These are phyloP conservation scores for Arthrobotrys megalospora DNA, from an alignment of 2,329 filamentous ascomycete genomes.

Conservation along the genomic window DNA sequence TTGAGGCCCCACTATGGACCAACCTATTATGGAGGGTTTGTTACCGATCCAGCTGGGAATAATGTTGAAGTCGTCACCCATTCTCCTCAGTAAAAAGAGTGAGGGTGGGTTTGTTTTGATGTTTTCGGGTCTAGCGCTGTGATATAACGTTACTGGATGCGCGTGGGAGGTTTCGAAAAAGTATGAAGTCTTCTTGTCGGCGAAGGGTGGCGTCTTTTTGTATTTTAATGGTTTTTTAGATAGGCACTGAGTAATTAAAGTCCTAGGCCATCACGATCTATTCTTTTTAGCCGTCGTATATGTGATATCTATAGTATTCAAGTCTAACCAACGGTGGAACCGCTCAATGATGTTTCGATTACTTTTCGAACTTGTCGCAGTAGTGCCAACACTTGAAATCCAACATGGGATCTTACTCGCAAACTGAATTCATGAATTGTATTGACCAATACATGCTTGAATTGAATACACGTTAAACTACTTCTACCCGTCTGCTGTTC, in stretches of 20 bases:
- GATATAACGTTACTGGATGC: slow-evolving; percentile 8
- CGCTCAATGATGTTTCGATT: too few relatives aligned
- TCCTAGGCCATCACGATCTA: slow-evolving; percentile 25
- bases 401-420: neutral
- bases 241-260: slow-evolving; percentile 58
- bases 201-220: slow-evolving; percentile 1
- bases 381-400: neutral
- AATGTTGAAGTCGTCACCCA: slow-evolving; percentile 50
- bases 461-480: too few relatives aligned
- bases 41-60: slow-evolving; percentile 49
- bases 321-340: neutral
- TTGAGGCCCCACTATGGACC: slow-evolving; percentile 36
- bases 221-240: slow-evolving; percentile 15
- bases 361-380: too few relatives aligned
- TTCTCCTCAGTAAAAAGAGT: slow-evolving; percentile 15
- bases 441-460: too few relatives aligned
- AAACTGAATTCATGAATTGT: neutral
- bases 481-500: too few relatives aligned
- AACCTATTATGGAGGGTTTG: slow-evolving; percentile 38
- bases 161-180: slow-evolving; percentile 1
- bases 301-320: too few relatives aligned
- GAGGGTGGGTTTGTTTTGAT: neutral
- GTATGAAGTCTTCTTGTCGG: slow-evolving; percentile 3
- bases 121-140: neutral
- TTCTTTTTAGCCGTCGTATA: neutral